Conservation (phyloP, 2,329 filamentous ascomycete species). For the Trichoderma harzianum region DNA sequence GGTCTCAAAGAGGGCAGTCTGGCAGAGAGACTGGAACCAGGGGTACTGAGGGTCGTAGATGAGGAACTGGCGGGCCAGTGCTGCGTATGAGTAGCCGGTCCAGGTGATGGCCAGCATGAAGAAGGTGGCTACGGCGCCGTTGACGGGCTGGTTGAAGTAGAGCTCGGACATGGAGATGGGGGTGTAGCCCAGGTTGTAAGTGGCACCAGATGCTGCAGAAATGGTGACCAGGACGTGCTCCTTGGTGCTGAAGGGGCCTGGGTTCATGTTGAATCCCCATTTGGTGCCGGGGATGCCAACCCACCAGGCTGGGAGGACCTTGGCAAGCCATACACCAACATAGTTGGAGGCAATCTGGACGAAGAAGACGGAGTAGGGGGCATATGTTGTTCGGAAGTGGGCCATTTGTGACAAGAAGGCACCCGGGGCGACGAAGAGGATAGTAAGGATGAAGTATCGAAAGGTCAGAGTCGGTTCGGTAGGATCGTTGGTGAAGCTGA, state of each 20-base stretch:
- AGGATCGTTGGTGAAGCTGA: constrained; percentile 56
- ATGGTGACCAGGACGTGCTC: constrained; percentile 57
- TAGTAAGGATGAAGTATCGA: constrained; percentile 54
- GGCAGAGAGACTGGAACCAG: constrained; percentile 45
- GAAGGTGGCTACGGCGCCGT: constrained; percentile 53
- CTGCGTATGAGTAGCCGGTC: constrained; percentile 57
- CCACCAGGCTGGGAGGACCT: constrained; percentile 45
- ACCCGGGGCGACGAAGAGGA: constrained; percentile 54
- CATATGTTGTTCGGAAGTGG: constrained; percentile 54
- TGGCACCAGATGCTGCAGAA: constrained; percentile 50
- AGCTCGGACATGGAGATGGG: constrained; percentile 54
- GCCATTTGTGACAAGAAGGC: constrained; percentile 57
- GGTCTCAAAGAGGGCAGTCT: constrained; percentile 58
- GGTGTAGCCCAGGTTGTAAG: constrained; percentile 48
- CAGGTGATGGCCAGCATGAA: constrained; percentile 59
- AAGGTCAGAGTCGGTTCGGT: constrained; percentile 56
- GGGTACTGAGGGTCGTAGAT: constrained; percentile 52
- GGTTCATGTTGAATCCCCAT: constrained; percentile 51
- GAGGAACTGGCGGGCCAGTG: constrained; percentile 54
- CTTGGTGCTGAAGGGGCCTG: constrained; percentile 55
- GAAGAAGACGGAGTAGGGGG: constrained; percentile 59
- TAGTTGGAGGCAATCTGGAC: constrained; percentile 58
- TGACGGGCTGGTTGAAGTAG: constrained; percentile 52
- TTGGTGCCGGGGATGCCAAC: constrained; percentile 46
- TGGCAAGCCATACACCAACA: constrained; percentile 50